Evolutionary conservation across 306 rosid genomes (phyloP).

Genomic region (Calophaca sinica): DNA sequence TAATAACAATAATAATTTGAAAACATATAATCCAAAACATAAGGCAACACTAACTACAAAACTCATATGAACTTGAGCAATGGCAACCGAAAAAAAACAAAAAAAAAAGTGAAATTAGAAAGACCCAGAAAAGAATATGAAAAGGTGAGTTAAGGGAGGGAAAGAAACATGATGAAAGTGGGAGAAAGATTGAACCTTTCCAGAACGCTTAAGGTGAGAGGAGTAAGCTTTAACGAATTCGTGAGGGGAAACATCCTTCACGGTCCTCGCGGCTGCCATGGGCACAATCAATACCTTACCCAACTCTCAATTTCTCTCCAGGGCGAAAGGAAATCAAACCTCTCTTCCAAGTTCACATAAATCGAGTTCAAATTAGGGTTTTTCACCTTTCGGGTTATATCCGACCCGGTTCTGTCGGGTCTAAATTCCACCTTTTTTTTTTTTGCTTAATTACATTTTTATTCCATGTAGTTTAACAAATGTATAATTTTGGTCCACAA

Average conservation of each 20-base stretch:
- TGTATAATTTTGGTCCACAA: too few relatives aligned
- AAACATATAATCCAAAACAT: neutral
- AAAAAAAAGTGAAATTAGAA: neutral
- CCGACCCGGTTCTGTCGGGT: conserved; percentile 9
- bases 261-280: conserved; percentile 64
- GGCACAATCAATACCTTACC: neutral
- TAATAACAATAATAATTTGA: neutral
- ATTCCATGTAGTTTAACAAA: too few relatives aligned
- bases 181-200: conserved; percentile 46
- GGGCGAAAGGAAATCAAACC: neutral
- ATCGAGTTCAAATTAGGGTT: conserved; percentile 32
- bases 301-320: neutral
- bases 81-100: neutral
- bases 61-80: neutral
- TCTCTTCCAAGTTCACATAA: neutral
- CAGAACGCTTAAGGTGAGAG: conserved; percentile 75
- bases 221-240: conserved; percentile 49
- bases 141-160: neutral
- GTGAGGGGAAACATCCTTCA: conserved; percentile 71
- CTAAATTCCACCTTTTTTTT: too few relatives aligned
- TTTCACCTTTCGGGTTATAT: neutral
- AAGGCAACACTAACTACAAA: neutral
- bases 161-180: neutral
- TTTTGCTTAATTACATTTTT: too few relatives aligned
- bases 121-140: neutral